Evolutionary conservation across 1,139 yeast genomes (phyloP), one percentile per base, ranked within the genome.

Genomic region (Pichia sp.): DNA sequence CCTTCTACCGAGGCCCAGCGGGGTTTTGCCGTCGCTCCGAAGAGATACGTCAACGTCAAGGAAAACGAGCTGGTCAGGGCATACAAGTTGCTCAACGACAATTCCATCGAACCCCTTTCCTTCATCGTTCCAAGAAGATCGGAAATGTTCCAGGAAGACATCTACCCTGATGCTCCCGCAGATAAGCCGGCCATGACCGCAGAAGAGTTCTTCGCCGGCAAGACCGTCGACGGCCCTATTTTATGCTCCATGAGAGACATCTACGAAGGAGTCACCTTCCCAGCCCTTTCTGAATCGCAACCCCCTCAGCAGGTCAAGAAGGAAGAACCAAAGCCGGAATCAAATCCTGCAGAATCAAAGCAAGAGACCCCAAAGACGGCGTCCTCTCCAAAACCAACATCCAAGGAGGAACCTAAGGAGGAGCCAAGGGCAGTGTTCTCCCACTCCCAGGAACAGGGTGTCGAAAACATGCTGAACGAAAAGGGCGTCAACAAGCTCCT

Each of bases 51-150:
- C 20, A 84, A 85, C 63, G 81, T 90, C 41, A 81, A 81, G 60
- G 95, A 88, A 50, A 92, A 90, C 68, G 99, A 93, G 72, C 84
- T 93, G 46, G 78, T 87, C 58, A 83, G 81, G 65, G 81, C 87
- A 48, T 93, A 77, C 75, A 93, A 93, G 74, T 85, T 96, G 14
- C 90, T 90, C 42, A 85, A 85, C 61, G 98, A 92, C 70, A 79
- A 80, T 54, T 72, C 81, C 44, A 82, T 93, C 61, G 98, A 93
- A 73, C 97, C 97, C 14, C 79, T 93, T 53, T 86, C 96, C 7
- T 93, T 92, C 68, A 80, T 83, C 63, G 97, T 92, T 55, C 99
- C 99, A 60, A 83, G 98, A 76, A 85, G 92, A 68, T 82, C 96
- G 2, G 98, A 93, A 67, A 83, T 86, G 63, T 93, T 93, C 76